Conservation (phyloP, 2,329 filamentous ascomycete genomes). For the Penicillium corylophilum region DNA sequence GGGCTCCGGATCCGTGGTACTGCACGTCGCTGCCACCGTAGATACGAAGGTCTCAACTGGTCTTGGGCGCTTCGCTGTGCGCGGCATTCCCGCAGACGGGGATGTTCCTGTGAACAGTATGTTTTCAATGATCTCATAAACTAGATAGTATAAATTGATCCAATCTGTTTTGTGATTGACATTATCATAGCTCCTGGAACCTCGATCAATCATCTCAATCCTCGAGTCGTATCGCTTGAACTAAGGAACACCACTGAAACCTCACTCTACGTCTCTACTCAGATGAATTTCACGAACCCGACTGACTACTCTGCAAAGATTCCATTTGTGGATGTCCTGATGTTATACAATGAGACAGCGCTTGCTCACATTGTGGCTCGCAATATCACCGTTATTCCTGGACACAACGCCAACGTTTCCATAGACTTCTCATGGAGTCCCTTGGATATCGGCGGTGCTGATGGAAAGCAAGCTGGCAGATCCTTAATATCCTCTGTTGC, state of each 20-base stretch:
- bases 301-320: conserved; percentile 79
- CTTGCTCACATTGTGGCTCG: conserved; percentile 72
- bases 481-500: conserved; percentile 81
- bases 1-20: conserved; percentile 64
- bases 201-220: conserved; percentile 52
- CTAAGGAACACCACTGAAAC: conserved; percentile 71
- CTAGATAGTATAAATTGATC: conserved; percentile 23
- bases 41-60: conserved; percentile 80
- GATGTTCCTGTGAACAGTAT: conserved; percentile 90
- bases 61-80: conserved; percentile 76
- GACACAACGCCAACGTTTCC: conserved; percentile 68
- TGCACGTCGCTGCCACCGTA: conserved; percentile 76
- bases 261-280: conserved; percentile 68
- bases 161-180: conserved; percentile 24
- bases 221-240: conserved; percentile 68
- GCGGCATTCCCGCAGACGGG: conserved; percentile 79
- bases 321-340: conserved; percentile 75
- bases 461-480: conserved; percentile 62
- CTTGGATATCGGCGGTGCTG: conserved; percentile 57
- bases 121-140: conserved; percentile 46
- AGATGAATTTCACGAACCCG: conserved; percentile 84
- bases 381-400: conserved; percentile 63
- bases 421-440: conserved; percentile 76
- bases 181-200: conserved; percentile 57
- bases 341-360: conserved; percentile 70